A percentile compares a stretch with the other conserved stretches of the same genome.
Evolutionary conservation across 805 yeast genomes (phyloP).

Genomic region (Grigorovia yakushimaensis): DNA sequence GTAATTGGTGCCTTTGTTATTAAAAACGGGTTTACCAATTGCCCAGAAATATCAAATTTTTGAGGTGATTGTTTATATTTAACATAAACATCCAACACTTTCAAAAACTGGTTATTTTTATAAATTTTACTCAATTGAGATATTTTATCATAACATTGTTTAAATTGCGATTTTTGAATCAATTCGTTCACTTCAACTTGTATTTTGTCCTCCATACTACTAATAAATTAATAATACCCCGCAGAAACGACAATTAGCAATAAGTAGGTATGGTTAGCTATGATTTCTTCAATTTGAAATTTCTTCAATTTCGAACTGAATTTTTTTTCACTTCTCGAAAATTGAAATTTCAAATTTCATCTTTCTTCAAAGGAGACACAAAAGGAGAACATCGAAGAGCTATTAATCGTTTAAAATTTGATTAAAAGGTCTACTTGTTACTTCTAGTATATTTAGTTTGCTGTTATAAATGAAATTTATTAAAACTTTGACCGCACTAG

Average conservation of each 20-base stretch:
- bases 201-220: slow-evolving; percentile 10
- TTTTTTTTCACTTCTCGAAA: too few relatives aligned
- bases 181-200: slow-evolving; percentile 33
- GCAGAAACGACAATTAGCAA: too few relatives aligned
- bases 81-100: slow-evolving; percentile 27
- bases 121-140: slow-evolving; percentile 38
- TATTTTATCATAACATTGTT: slow-evolving; percentile 36
- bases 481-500: not conserved
- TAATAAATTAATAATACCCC: too few relatives aligned
- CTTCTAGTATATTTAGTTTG: not conserved
- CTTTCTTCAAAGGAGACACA: too few relatives aligned
- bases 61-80: slow-evolving; percentile 22
- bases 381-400: too few relatives aligned
- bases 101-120: slow-evolving; percentile 49
- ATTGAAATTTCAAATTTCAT: too few relatives aligned
- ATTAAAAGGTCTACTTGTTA: too few relatives aligned
- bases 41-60: slow-evolving; percentile 26
- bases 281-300: too few relatives aligned
- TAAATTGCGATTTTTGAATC: slow-evolving; percentile 44
- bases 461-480: not conserved
- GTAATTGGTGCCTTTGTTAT: slow-evolving; percentile 14
- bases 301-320: too few relatives aligned
- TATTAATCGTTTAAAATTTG: too few relatives aligned
- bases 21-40: slow-evolving; percentile 20
- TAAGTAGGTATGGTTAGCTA: too few relatives aligned